Evolutionary conservation across 768 basidiomycete genomes (phyloP).

Genomic region (Auriculariales sp.): DNA sequence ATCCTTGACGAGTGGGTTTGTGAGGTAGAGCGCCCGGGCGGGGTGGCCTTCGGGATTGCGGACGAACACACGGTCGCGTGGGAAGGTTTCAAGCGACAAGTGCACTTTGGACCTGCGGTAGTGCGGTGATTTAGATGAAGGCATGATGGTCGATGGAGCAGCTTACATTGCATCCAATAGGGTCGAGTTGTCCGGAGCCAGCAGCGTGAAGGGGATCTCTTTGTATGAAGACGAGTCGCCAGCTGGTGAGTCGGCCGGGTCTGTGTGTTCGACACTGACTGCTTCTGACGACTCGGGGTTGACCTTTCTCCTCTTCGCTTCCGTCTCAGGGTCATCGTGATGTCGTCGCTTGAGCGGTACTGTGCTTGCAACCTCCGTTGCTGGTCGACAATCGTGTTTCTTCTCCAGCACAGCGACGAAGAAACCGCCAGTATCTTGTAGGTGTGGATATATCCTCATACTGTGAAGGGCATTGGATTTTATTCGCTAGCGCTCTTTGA

Average conservation of each 20-base stretch:
- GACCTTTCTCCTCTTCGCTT: no score
- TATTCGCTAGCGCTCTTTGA: background rate
- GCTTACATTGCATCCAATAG: conserved; percentile 64
- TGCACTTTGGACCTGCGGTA: no score
- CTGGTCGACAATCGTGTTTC: background rate
- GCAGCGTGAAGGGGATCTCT: conserved; percentile 84
- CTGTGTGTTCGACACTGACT: no score
- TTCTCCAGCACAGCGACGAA: conserved; percentile 83
- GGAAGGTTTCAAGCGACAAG: no score
- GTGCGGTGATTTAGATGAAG: no score
- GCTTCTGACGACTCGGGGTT: no score
- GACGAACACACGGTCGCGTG: conserved; percentile 63
- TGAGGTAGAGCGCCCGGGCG: conserved; percentile 74
- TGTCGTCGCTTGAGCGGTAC: no score
- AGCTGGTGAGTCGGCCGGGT: background rate
- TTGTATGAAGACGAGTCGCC: background rate
- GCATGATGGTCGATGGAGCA: no score
- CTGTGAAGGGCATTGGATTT: no score
- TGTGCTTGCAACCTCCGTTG: no score
- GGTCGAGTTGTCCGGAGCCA: conserved; percentile 54
- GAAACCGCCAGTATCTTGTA: conserved; percentile 95
- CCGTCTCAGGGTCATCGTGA: no score
- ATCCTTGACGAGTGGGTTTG: conserved; percentile 71
- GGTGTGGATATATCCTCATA: conserved; percentile 82
- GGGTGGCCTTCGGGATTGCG: conserved; percentile 56